Evolutionary conservation across 352 stramenopile species (phyloP).

Genomic region (Globisporangium yorkense): DNA sequence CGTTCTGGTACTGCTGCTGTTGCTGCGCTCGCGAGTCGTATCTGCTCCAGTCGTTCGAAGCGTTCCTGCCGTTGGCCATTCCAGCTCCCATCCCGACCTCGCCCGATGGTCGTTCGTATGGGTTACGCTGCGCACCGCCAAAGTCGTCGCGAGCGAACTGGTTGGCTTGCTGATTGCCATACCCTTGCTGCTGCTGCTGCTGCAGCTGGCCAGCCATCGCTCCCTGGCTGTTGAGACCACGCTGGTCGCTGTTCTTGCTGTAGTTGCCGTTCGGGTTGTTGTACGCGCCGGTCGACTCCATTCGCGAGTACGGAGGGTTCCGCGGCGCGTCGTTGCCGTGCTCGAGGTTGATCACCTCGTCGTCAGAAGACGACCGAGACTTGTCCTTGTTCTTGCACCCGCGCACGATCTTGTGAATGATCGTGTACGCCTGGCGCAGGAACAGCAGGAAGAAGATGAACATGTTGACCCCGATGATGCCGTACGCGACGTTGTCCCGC

Average conservation of each 20-base stretch:
- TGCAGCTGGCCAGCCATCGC: conserved; percentile 2
- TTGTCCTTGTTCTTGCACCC: conserved; percentile 40
- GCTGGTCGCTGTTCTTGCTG: neutral
- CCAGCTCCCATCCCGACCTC: neutral
- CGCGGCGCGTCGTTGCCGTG: conserved; percentile 23
- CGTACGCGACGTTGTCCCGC: conserved; percentile 80
- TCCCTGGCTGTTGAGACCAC: neutral
- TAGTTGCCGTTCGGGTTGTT: conserved; percentile 2
- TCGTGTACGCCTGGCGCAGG: conserved; percentile 71
- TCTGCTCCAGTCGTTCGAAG: conserved; percentile 3
- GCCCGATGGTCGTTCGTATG: neutral
- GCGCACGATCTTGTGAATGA: conserved; percentile 58
- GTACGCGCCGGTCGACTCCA: conserved; percentile 15
- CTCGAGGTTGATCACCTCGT: conserved; percentile 48
- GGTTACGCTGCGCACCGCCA: conserved; percentile 4
- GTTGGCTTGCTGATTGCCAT: conserved; percentile 1
- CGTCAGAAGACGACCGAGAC: conserved; percentile 16
- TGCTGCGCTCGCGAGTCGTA: conserved; percentile 8
- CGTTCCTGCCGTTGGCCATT: conserved; percentile 1
- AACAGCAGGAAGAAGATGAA: conserved; percentile 83
- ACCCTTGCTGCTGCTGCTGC: neutral
- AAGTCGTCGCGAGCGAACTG: conserved; percentile 8
- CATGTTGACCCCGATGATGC: conserved; percentile 80
- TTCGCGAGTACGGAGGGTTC: conserved; percentile 14
- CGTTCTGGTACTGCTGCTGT: conserved; percentile 6